phyloP scores from a whole-genome alignment of 768 basidiomycete genomes.

The Mycena maculata region DNA sequence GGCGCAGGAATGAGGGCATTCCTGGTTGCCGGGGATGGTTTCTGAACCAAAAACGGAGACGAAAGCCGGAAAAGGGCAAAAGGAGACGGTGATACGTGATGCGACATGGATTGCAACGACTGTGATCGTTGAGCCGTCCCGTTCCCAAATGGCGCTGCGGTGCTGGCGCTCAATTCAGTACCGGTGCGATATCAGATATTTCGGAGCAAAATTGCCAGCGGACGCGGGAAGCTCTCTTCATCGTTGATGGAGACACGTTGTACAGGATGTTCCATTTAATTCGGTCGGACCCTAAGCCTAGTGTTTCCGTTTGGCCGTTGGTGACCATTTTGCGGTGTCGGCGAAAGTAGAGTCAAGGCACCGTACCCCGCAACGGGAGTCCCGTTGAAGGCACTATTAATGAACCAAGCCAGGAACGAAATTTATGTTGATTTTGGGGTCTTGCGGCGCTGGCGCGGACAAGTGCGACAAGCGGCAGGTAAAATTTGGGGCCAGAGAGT shows the following conservation, averaged over 20 bases:
- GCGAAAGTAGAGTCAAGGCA: no score
- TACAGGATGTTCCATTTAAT: no score
- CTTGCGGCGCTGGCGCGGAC: no score
- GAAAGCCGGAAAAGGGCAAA: background rate
- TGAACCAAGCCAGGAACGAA: no score
- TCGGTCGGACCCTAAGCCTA: no score
- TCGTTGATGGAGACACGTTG: background rate
- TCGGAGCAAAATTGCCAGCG: background rate
- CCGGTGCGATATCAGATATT: background rate
- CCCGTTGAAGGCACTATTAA: no score
- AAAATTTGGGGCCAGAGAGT: no score
- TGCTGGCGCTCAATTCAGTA: background rate
- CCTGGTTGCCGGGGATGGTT: slow-evolving; percentile 6
- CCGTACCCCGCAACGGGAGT: no score
- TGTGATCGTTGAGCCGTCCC: background rate
- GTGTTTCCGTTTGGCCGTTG: no score
- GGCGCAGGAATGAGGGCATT: background rate
- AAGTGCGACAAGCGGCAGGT: no score
- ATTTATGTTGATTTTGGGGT: no score
- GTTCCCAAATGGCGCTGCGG: background rate
- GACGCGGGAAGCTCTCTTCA: background rate
- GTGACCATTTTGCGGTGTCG: no score
- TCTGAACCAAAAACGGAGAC: background rate
- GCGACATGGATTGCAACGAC: slow-evolving; percentile 7
- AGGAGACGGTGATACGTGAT: background rate